Percentiles rank a stretch among this genome's conserved stretches.
These are phyloP conservation scores for Clarireedia paspali DNA, from an alignment of 2,329 filamentous ascomycete genomes.

Conservation along the genomic window DNA sequence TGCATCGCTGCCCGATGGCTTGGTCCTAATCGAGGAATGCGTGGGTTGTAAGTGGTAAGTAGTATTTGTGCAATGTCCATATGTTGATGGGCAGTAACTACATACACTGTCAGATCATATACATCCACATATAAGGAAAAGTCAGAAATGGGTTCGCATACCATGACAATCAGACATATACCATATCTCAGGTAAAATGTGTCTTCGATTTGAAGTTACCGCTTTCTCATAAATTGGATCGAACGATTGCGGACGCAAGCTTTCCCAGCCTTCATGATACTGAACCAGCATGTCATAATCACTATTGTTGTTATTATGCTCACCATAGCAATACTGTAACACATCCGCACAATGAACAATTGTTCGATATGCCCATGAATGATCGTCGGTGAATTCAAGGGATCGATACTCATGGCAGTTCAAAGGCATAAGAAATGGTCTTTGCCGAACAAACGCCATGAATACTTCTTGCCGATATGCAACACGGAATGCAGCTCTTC, in stretches of 20 bases:
- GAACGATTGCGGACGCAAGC: slow-evolving; percentile 16
- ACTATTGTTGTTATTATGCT: slow-evolving; percentile 6
- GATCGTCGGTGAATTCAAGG: slow-evolving; percentile 17
- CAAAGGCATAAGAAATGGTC: slow-evolving; percentile 31
- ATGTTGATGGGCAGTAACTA: slow-evolving; percentile 34
- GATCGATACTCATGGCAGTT: slow-evolving; percentile 26
- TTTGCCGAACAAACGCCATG: slow-evolving; percentile 36
- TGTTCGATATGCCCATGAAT: slow-evolving; percentile 18
- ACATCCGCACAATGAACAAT: slow-evolving; percentile 20
- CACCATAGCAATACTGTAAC: slow-evolving; percentile 20
- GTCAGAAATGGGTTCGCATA: not conserved
- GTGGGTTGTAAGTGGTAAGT: slow-evolving; percentile 33
- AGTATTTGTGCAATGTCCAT: slow-evolving; percentile 35
- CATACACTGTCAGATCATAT: not conserved
- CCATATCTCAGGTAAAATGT: slow-evolving; percentile 18
- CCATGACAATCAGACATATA: slow-evolving; percentile 20
- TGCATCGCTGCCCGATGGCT: slow-evolving; percentile 9
- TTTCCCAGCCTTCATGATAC: slow-evolving; percentile 15
- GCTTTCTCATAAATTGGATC: slow-evolving; percentile 15
- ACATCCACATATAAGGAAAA: not conserved
- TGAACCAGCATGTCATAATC: slow-evolving; percentile 15
- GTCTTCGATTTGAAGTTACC: not conserved
- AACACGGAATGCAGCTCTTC: slow-evolving; percentile 39
- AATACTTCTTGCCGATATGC: slow-evolving; percentile 43
- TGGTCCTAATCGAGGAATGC: slow-evolving; percentile 18